Conservation (phyloP, 495 filamentous ascomycete species). For the Margaritispora aquatica region DNA sequence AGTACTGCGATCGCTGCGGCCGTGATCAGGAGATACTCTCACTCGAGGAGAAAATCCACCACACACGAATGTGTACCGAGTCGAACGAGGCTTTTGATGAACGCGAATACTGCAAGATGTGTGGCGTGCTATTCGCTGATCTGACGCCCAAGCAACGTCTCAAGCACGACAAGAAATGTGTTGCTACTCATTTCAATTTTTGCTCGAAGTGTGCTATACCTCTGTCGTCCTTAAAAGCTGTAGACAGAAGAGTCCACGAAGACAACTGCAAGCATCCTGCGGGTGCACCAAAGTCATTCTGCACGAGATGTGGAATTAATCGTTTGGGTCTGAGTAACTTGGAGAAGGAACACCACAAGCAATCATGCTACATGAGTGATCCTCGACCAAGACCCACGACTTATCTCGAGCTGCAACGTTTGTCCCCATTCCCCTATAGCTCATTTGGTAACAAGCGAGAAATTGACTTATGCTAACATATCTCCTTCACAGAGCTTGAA, state of each 20-base stretch:
- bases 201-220: slow-evolving; percentile 6
- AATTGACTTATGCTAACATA: neutral
- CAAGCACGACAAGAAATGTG: neutral
- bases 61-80: slow-evolving; percentile 6
- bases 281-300: slow-evolving; percentile 4
- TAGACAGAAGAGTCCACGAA: neutral
- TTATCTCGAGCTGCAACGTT: too few species aligned
- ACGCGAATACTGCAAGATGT: slow-evolving; percentile 8
- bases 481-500: neutral
- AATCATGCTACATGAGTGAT: slow-evolving; percentile 1
- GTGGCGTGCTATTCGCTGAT: slow-evolving; percentile 6
- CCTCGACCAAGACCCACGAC: neutral
- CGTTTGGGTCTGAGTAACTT: neutral
- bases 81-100: neutral
- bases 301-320: slow-evolving; percentile 10
- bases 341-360: neutral
- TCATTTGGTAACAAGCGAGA: too few species aligned
- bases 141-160: neutral
- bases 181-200: neutral
- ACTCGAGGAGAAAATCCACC: neutral
- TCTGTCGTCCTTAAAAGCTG: neutral
- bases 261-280: neutral
- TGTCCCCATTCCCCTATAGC: too few species aligned
- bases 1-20: slow-evolving; percentile 18
- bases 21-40: neutral